Evolutionary conservation across 352 stramenopile species (phyloP), one percentile per base, ranked within the genome.

Genomic region (Globisporangium heterothallicum): DNA sequence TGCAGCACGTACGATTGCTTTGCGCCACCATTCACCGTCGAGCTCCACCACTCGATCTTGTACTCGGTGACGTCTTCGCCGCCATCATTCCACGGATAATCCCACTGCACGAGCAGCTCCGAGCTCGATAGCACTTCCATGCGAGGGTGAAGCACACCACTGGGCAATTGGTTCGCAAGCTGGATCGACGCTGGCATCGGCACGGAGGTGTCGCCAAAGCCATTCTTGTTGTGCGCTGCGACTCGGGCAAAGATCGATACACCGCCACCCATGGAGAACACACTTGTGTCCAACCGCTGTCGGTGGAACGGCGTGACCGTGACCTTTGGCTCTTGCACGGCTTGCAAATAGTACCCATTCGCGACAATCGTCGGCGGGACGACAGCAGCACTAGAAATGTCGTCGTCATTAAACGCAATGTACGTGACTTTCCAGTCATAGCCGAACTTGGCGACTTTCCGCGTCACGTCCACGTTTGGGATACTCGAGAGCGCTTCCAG

Each of bases 361-460:
- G 70, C 64, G 1, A 65, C 57, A 36, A 63, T 18, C 6, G 26
- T 29, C 16, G 49, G 49, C 10, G 55, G 40, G 4, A 35, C 7
- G 2, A 12, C 3, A 18, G 30, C 4, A 16, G 2, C 21, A 13
- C 1, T 19, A 9, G 6, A 24, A 16, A 25, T 24, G 36, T 57
- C 14, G 42, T 30, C 12, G 47, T 60, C 47, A 43, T 63, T n/a
- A 55, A 97, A 97, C 9, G 90, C 83, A 0, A 86, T 60, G 61
- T 97, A 97, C 5, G 94, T 98, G 18, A 98, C 63, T 24, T 86
- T 74, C 95, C 95, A 98, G 44, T 92, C 76, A 58, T 74, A 96
- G 46, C 93, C 88, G 61, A 97, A 60, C 57, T 90, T 80, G 43
- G 87, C 82, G 4, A 96, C 74, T 38, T 64, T 60, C 13, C 89